phyloP scores from a whole-genome alignment of 208 protist genomes.

The Acanthamoeba sp. region DNA sequence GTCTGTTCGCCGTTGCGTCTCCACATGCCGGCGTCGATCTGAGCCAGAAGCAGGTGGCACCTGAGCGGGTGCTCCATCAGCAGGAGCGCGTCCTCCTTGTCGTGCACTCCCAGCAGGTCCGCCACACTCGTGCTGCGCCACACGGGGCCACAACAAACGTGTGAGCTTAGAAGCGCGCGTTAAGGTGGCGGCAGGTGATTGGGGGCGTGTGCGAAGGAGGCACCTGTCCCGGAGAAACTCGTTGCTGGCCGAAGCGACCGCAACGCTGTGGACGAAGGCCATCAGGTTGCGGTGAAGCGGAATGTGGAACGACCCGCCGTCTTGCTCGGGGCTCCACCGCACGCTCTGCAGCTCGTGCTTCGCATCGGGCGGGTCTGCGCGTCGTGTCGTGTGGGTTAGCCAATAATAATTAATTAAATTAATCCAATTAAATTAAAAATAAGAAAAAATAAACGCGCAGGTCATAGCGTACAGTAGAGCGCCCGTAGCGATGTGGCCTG shows the following conservation, averaged over 20 bases:
- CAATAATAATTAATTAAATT: too few relatives aligned
- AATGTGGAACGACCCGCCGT: slow-evolving; percentile 20
- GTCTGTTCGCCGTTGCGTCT: slow-evolving; percentile 36
- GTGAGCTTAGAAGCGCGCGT: not conserved
- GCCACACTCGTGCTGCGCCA: not conserved
- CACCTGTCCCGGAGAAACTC: not conserved
- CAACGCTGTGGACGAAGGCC: not conserved
- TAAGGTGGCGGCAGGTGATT: not conserved
- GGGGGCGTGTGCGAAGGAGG: not conserved
- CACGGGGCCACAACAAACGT: too few relatives aligned
- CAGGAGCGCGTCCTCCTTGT: not conserved
- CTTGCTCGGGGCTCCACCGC: not conserved
- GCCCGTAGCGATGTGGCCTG: not conserved
- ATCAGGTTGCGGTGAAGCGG: slow-evolving; percentile 19
- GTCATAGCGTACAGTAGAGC: not conserved
- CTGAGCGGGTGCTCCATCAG: slow-evolving; percentile 24
- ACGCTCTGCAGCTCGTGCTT: not conserved
- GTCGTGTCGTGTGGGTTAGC: too few relatives aligned
- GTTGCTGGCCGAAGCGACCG: not conserved
- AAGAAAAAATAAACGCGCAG: not conserved
- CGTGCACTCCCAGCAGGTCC: not conserved
- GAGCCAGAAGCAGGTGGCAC: slow-evolving; percentile 30
- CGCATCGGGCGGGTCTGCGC: not conserved
- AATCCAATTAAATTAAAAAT: too few relatives aligned
- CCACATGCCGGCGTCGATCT: slow-evolving; percentile 71